phyloP scores from a whole-genome alignment of 371 early-diverging fungal genomes.

The Chytridiales sp. region DNA sequence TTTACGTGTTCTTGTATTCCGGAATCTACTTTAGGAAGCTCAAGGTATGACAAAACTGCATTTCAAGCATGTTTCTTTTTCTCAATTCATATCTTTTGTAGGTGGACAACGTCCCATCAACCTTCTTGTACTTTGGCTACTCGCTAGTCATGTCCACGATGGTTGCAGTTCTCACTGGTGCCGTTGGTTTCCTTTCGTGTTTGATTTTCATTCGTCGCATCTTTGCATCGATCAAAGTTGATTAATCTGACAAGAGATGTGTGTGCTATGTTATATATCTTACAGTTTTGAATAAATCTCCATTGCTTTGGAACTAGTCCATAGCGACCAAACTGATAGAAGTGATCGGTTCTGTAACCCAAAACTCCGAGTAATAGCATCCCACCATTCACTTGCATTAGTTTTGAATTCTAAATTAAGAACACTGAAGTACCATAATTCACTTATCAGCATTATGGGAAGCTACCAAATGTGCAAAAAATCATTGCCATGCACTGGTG shows the following conservation, averaged over 20 bases:
- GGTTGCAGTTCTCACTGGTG: constrained; percentile 61
- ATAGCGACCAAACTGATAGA: no score
- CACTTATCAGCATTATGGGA: no score
- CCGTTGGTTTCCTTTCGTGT: constrained; percentile 76
- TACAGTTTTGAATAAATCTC: no score
- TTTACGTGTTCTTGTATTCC: constrained; percentile 87
- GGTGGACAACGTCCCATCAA: constrained; percentile 71
- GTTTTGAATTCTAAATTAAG: no score
- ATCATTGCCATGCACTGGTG: no score
- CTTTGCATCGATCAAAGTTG: constrained; percentile 79
- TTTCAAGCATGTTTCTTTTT: not conserved
- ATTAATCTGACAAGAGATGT: constrained; percentile 31
- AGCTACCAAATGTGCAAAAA: no score
- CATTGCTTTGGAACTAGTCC: no score
- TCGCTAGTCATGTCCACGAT: constrained; percentile 67
- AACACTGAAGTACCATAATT: no score
- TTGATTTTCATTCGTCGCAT: constrained; percentile 78
- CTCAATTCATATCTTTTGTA: constrained; percentile 40
- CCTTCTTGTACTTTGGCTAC: constrained; percentile 92
- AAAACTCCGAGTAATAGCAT: no score
- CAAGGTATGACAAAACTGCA: constrained; percentile 5
- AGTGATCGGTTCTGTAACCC: no score
- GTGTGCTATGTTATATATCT: no score
- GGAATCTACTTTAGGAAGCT: constrained; percentile 44
- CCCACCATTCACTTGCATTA: no score